These are phyloP conservation scores for Pichia cabralensis DNA, from an alignment of 805 yeast species.

Conservation along the genomic window DNA sequence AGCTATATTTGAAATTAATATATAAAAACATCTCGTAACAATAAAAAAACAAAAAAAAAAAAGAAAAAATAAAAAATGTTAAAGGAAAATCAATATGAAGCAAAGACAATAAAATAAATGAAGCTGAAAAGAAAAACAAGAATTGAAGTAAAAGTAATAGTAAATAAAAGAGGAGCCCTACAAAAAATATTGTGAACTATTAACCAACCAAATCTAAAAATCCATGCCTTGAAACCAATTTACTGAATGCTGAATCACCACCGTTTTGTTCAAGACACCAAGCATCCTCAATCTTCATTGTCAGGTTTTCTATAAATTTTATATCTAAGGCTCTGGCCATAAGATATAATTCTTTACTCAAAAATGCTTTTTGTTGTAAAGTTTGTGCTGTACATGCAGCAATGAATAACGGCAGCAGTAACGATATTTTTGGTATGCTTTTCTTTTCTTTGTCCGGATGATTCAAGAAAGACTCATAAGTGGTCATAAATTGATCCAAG, in stretches of 20 bases:
- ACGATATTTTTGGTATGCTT: slow-evolving; percentile 7
- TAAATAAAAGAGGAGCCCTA: no score
- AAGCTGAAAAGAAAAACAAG: not conserved
- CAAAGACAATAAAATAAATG: no score
- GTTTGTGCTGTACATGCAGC: slow-evolving; percentile 21
- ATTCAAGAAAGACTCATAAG: slow-evolving; percentile 6
- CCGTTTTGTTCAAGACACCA: slow-evolving; percentile 20
- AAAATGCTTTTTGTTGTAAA: slow-evolving; percentile 17
- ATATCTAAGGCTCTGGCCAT: slow-evolving; percentile 8
- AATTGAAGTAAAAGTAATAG: not conserved
- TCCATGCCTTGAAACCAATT: slow-evolving; percentile 13
- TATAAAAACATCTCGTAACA: no score
- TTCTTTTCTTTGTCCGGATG: not conserved
- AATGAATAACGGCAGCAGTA: slow-evolving; percentile 18
- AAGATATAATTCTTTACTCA: slow-evolving; percentile 19
- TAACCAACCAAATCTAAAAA: slow-evolving; percentile 4
- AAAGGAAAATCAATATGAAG: no score
- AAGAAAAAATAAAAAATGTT: no score
- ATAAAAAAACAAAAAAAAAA: no score
- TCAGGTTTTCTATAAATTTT: slow-evolving; percentile 12
- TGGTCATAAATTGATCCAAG: slow-evolving; percentile 17
- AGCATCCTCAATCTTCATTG: slow-evolving; percentile 18
- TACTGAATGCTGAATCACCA: slow-evolving; percentile 12
- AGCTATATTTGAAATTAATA: no score
- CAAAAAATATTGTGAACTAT: no score